Evolutionary conservation across 768 basidiomycete genomes (phyloP).

Genomic region (Pleurotus giganteus): DNA sequence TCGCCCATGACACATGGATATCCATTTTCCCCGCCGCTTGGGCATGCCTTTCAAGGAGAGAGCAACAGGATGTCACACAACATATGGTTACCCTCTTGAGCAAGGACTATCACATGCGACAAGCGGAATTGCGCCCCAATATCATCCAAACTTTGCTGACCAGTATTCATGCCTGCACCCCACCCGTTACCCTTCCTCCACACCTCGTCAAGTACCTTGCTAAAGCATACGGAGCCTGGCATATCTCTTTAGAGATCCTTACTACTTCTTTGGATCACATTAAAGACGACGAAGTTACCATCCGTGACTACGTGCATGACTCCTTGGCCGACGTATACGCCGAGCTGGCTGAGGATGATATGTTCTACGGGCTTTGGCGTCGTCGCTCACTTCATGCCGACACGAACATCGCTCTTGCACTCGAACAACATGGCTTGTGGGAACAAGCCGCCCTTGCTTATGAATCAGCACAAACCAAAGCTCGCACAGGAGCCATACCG

Average conservation of each 20-base stretch:
- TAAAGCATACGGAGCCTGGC: slow-evolving; percentile 97
- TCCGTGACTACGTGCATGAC: slow-evolving; percentile 84
- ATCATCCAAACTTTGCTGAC: slow-evolving; percentile 88
- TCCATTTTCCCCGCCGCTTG: slow-evolving; percentile 85
- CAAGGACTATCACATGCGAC: slow-evolving; percentile 91
- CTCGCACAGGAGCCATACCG: slow-evolving; percentile 75
- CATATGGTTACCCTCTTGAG: slow-evolving; percentile 88
- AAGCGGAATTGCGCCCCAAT: slow-evolving; percentile 87
- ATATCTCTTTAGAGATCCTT: slow-evolving; percentile 83
- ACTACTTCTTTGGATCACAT: slow-evolving; percentile 74
- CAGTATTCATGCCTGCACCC: slow-evolving; percentile 81
- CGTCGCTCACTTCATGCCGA: slow-evolving; percentile 85
- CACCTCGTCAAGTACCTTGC: slow-evolving; percentile 95
- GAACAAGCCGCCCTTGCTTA: slow-evolving; percentile 86
- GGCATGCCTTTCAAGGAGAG: slow-evolving; percentile 79
- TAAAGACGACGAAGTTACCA: slow-evolving; percentile 74
- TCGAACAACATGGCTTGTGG: slow-evolving; percentile 98
- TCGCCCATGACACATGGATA: slow-evolving; percentile 83
- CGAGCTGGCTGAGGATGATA: slow-evolving; percentile 93
- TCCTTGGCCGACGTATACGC: slow-evolving; percentile 94
- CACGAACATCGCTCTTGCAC: slow-evolving; percentile 83
- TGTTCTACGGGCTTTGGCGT: slow-evolving; percentile 96
- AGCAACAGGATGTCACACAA: slow-evolving; percentile 86
- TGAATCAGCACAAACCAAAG: slow-evolving; percentile 85
- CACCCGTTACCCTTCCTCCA: slow-evolving; percentile 87